phyloP scores from a whole-genome alignment of 352 stramenopile species.

The Saprolegnia diclina region DNA sequence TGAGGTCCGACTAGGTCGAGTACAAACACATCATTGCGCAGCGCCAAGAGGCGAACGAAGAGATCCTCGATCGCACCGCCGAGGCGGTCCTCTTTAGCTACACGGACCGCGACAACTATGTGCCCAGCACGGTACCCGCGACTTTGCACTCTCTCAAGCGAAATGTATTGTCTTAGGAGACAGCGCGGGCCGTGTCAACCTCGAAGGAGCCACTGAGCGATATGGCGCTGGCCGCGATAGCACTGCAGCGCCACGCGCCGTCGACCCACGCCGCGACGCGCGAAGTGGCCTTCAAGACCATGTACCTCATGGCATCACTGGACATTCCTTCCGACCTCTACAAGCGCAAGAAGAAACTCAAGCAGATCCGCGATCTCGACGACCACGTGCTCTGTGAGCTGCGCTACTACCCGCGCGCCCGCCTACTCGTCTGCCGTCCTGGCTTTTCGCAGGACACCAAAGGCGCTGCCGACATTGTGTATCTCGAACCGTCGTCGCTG shows the following conservation, averaged over 20 bases:
- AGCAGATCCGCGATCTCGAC: conserved; percentile 22
- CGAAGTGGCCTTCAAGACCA: conserved; percentile 44
- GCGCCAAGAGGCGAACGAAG: background rate
- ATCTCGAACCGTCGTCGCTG: conserved; percentile 34
- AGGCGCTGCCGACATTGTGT: conserved; percentile 32
- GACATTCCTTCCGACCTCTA: background rate
- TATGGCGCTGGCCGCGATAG: conserved; percentile 32
- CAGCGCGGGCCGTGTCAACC: conserved; percentile 27
- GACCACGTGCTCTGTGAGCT: conserved; percentile 46
- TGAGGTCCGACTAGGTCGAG: background rate
- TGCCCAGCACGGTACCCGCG: conserved; percentile 7
- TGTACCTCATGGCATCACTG: conserved; percentile 53
- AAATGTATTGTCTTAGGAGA: conserved; percentile 1
- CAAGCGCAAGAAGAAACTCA: background rate
- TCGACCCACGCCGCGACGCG: no score
- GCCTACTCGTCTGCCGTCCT: conserved; percentile 48
- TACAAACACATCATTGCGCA: conserved; percentile 30
- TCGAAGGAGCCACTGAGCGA: conserved; percentile 33
- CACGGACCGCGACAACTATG: conserved; percentile 51
- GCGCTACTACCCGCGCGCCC: conserved; percentile 43
- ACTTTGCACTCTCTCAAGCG: background rate
- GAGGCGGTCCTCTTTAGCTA: conserved; percentile 34
- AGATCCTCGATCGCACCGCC: background rate
- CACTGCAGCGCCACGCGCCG: no score
- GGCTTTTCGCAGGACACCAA: conserved; percentile 47